Evolutionary conservation across 192 early-diverging fungal species (phyloP).

Genomic region (Backusella morwellensis): DNA sequence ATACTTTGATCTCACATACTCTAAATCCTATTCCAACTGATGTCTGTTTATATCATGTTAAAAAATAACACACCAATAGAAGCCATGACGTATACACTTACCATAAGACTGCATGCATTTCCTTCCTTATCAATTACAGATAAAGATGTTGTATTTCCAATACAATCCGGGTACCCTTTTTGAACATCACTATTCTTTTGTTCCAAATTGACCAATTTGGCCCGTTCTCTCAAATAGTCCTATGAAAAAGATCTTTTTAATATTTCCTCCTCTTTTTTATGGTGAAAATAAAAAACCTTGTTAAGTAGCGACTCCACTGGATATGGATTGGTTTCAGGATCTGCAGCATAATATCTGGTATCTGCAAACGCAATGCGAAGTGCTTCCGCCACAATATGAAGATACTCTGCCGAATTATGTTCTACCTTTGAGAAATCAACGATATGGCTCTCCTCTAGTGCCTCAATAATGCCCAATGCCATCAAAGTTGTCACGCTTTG

Average conservation of each 20-base stretch:
- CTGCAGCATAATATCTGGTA: slow-evolving; percentile 60
- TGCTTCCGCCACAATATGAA: slow-evolving; percentile 70
- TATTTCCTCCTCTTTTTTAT: not conserved
- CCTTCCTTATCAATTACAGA: slow-evolving; percentile 71
- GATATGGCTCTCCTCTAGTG: slow-evolving; percentile 44
- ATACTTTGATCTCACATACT: slow-evolving; percentile 30
- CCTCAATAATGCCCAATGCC: slow-evolving; percentile 66
- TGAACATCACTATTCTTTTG: slow-evolving; percentile 42
- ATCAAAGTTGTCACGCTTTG: slow-evolving; percentile 72
- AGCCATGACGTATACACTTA: slow-evolving; percentile 15
- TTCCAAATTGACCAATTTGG: slow-evolving; percentile 50
- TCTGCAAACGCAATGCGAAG: slow-evolving; percentile 78
- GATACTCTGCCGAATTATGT: slow-evolving; percentile 57
- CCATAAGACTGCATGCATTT: slow-evolving; percentile 80
- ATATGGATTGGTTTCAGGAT: slow-evolving; percentile 53
- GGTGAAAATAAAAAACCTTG: slow-evolving; percentile 23
- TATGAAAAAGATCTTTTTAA: not conserved
- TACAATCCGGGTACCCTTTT: slow-evolving; percentile 56
- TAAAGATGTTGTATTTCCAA: slow-evolving; percentile 77
- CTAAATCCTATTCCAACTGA: slow-evolving; percentile 53
- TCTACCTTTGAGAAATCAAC: slow-evolving; percentile 41
- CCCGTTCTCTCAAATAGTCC: slow-evolving; percentile 54
- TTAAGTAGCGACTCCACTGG: slow-evolving; percentile 54
- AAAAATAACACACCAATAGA: not conserved
- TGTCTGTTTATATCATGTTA: slow-evolving; percentile 27